These are phyloP conservation scores for Domatiomyces catenatus DNA, from an alignment of 2,329 filamentous ascomycete genomes.

Conservation along the genomic window DNA sequence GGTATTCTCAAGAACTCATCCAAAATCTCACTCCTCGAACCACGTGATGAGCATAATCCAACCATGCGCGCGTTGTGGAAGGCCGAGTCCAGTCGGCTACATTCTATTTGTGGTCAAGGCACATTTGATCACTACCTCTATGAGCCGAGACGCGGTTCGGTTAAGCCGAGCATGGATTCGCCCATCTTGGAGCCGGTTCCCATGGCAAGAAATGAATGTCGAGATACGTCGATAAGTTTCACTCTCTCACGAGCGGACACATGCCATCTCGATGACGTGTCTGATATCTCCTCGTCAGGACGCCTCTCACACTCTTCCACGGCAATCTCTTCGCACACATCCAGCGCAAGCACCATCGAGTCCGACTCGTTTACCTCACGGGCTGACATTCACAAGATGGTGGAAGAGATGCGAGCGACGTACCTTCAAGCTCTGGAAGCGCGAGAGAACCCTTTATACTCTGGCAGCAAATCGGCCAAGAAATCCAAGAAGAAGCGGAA, in stretches of 20 bases:
- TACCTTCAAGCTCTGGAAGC: slow-evolving; percentile 17
- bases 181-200: slow-evolving; percentile 1
- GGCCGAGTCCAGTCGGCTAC: slow-evolving; percentile 15
- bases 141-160: slow-evolving; percentile 1
- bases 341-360: slow-evolving; percentile 12
- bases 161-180: neutral
- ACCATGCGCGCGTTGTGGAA: slow-evolving; percentile 16
- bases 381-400: slow-evolving; percentile 16
- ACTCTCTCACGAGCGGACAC: neutral
- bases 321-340: slow-evolving; percentile 13
- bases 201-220: slow-evolving; percentile 1
- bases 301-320: slow-evolving; percentile 13
- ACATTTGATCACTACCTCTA: neutral
- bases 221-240: neutral
- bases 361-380: slow-evolving; percentile 8
- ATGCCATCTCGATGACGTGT: slow-evolving; percentile 10
- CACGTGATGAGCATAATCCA: slow-evolving; percentile 10
- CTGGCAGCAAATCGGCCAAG: slow-evolving; percentile 6
- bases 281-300: slow-evolving; percentile 12
- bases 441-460: slow-evolving; percentile 5
- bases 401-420: slow-evolving; percentile 16
- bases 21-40: slow-evolving; percentile 6
- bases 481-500: slow-evolving; percentile 13
- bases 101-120: slow-evolving; percentile 12
- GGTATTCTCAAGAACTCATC: slow-evolving; percentile 1